Conservation (phyloP, 768 basidiomycete genomes). For the Boletellus ananas region DNA sequence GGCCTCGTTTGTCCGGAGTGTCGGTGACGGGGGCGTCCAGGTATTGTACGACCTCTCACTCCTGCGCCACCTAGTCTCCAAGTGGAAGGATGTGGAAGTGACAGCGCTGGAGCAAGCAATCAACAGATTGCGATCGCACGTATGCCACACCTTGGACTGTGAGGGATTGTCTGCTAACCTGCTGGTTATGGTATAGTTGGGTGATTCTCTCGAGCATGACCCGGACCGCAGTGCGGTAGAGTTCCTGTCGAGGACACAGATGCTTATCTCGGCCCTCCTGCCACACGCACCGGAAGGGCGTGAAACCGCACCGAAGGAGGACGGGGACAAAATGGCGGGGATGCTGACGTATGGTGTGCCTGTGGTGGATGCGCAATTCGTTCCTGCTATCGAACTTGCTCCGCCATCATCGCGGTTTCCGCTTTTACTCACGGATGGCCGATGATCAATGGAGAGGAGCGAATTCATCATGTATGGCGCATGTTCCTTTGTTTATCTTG, state of each 20-base stretch:
- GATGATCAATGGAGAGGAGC: conserved; percentile 19
- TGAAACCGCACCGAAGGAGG: conserved; percentile 20
- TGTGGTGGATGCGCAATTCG: conserved; percentile 48
- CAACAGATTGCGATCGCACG: conserved; percentile 23
- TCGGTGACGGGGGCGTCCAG: conserved; percentile 33
- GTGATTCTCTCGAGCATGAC: conserved; percentile 12
- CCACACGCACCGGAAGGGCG: conserved; percentile 32
- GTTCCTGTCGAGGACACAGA: conserved; percentile 54
- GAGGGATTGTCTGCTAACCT: conserved; percentile 1
- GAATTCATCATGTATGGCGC: conserved; percentile 16
- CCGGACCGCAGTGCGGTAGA: conserved; percentile 35
- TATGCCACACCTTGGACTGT: conserved; percentile 15
- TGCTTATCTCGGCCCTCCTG: conserved; percentile 57
- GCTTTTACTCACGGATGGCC: conserved; percentile 56
- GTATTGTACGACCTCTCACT: conserved; percentile 46
- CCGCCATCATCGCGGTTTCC: conserved; percentile 76
- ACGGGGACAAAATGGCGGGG: conserved; percentile 37
- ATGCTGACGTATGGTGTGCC: conserved; percentile 55
- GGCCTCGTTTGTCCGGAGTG: conserved; percentile 27
- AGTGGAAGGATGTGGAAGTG: conserved; percentile 22
- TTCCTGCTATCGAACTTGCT: conserved; percentile 58
- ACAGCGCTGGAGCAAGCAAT: conserved; percentile 28
- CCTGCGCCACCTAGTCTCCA: conserved; percentile 40
- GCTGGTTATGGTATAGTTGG: conserved; percentile 13
- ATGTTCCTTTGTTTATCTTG: conserved; percentile 15